Evolutionary conservation across 2,329 filamentous ascomycete genomes (phyloP), one percentile per base, ranked within the genome.

Genomic region (Sclerotiophoma versabilis): DNA sequence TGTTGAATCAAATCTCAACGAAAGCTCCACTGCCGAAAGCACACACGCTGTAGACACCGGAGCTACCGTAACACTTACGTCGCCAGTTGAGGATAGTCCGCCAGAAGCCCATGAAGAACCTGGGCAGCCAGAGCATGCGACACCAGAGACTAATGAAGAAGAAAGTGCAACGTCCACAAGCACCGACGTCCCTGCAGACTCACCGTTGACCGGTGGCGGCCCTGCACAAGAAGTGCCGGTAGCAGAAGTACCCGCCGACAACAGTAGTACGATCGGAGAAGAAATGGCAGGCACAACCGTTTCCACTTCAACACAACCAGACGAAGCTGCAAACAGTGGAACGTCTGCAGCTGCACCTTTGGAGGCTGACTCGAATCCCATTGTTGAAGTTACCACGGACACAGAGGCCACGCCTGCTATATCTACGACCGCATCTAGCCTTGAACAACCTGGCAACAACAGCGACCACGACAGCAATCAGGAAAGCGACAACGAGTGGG

Each of bases 401-500:
- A 10, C 29, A 20, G 22, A 27, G 14, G 14, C 25, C 12, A 23
- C 14, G 22, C 14, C 38, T 4, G 19, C 30, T 19, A 30, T 9
- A 10, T 11, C 22, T n/a, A n/a, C 10, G 4, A 12, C 19, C 4
- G 27, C 5, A 23, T 5, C 12, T 2, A 29, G 15, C 4, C 2
- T 15, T 29, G n/a, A 17, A 4, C 23, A 48, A 15, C 12, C 26
- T 11, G 25, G 19, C 5, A 3, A 26, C 9, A 14, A 23, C 6
- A n/a, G 23, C 17, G 15, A 45, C 6, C 33, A 32, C 11, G 20
- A 37, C 12, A 43, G 36, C 20, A 33, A 92, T 68, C 76, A 91
- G 96, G 92, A 92, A 96, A 26, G 89, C 89, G 39, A 81, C 81
- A 20, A 85, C 72, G 1, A 86, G 87, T 54, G 89, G 59, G 17